Conservation (phyloP, 192 early-diverging fungal genomes). For the Glomus cerebriforme region DNA sequence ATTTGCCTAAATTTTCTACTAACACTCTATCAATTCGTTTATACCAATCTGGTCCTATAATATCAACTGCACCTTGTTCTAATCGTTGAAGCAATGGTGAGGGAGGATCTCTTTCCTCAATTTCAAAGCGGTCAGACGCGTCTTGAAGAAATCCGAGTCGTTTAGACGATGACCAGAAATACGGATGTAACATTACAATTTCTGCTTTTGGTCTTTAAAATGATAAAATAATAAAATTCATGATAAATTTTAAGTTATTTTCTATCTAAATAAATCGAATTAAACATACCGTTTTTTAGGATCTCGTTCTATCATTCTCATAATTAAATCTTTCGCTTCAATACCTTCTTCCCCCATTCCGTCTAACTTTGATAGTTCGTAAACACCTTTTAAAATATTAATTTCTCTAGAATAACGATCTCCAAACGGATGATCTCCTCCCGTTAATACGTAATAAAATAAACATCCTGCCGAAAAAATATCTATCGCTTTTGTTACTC, state of each 20-base stretch:
- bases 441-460: slow-evolving; percentile 89
- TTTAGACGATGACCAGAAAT: slow-evolving; percentile 88
- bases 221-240: not conserved
- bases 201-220: slow-evolving; percentile 71
- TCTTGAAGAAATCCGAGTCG: slow-evolving; percentile 91
- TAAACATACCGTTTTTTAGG: slow-evolving; percentile 61
- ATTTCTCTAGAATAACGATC: slow-evolving; percentile 86
- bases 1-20: slow-evolving; percentile 84
- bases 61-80: slow-evolving; percentile 60
- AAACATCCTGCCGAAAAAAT: slow-evolving; percentile 96
- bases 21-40: slow-evolving; percentile 69
- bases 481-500: slow-evolving; percentile 88
- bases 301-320: slow-evolving; percentile 82
- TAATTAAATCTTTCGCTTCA: slow-evolving; percentile 89
- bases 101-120: slow-evolving; percentile 76
- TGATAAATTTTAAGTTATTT: not conserved
- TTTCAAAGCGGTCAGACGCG: slow-evolving; percentile 92
- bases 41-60: slow-evolving; percentile 78
- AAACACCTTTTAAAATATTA: slow-evolving; percentile 81
- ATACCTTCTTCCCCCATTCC: slow-evolving; percentile 67
- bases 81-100: slow-evolving; percentile 65
- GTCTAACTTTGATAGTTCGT: slow-evolving; percentile 75
- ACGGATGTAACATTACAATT: slow-evolving; percentile 85
- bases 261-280: not conserved
- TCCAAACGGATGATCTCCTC: slow-evolving; percentile 95